Evolutionary conservation across 2,329 filamentous ascomycete genomes (phyloP), one percentile per base, ranked within the genome.

Genomic region (Arthrobotrys musiformis): DNA sequence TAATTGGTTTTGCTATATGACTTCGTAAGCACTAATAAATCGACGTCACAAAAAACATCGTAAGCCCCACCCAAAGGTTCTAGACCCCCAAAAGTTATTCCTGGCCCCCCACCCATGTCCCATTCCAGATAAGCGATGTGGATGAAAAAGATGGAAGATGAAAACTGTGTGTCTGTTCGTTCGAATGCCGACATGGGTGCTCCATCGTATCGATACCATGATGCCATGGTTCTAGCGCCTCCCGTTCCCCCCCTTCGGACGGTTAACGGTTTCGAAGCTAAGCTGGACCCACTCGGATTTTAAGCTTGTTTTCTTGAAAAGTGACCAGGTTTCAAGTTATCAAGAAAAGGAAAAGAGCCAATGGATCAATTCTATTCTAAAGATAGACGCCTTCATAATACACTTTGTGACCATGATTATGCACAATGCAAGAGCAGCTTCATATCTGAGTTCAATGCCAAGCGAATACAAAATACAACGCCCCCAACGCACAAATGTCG

Each of bases 41-140:
- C n/a, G n/a, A n/a, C n/a, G n/a, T n/a, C n/a, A n/a, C n/a, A n/a
- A n/a, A n/a, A n/a, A n/a, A n/a, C 33, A 54, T 24, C 26, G 35
- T 22, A 30, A 35, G 24, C 63, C 63, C 50, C 40, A 33, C 35
- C 15, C 2, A 26, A 28, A 42, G 15, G 26, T 61, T 63, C 68
- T 28, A 64, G 60, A 56, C 58, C 67, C 52, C 22, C 13, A 37
- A 68, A 42, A 17, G n/a, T n/a, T n/a, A n/a, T n/a, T n/a, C n/a
- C n/a, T n/a, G n/a, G n/a, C 19, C 26, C 11, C 35, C 37, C 48
- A 40, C 13, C 56, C 66, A 62, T 69, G 66, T 40, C 56, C 33
- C 40, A 19, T 52, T 40, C 19, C 26, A 64, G 68, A 72, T 70
- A 70, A 70, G 68, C 68, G 68, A 70, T 37, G 30, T 72, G 48